A percentile compares a stretch with the other conserved stretches of the same genome.
These are phyloP conservation scores for Russula olivacea DNA, from an alignment of 768 basidiomycete genomes.

Conservation along the genomic window DNA sequence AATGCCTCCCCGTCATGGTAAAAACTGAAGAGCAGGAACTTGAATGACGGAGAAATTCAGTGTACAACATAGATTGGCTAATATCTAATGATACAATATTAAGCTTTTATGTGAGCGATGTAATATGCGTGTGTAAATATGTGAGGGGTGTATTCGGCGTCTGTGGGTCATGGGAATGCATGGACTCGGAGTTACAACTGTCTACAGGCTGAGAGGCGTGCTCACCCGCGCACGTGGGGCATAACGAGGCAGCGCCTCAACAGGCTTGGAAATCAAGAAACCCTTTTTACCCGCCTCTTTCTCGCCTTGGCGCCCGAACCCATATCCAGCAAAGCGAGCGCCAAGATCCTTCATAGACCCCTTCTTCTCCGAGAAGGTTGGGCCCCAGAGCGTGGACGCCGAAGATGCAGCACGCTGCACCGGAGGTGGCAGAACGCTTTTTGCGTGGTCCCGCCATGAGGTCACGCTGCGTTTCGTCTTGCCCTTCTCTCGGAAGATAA, in stretches of 20 bases:
- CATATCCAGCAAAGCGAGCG: constrained; percentile 43
- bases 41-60: neutral
- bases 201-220: neutral
- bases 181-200: neutral
- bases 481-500: constrained; percentile 61
- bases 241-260: constrained; percentile 23
- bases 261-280: constrained; percentile 25
- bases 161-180: neutral
- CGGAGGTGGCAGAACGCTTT: constrained; percentile 19
- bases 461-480: constrained; percentile 58
- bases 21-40: no score
- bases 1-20: neutral
- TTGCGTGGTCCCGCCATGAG: constrained; percentile 45
- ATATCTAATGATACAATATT: constrained; percentile 15
- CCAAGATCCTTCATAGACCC: neutral
- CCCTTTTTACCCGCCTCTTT: constrained; percentile 63
- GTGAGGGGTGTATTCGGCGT: neutral
- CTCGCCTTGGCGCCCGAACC: constrained; percentile 78
- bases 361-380: constrained; percentile 16
- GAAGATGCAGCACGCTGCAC: constrained; percentile 20
- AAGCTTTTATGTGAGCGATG: neutral
- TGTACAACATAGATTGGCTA: constrained; percentile 1
- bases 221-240: constrained; percentile 32
- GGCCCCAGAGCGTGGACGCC: constrained; percentile 17
- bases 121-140: neutral